Conservation (phyloP, 2,329 filamentous ascomycete genomes). For the Sporothrix curviconia region DNA sequence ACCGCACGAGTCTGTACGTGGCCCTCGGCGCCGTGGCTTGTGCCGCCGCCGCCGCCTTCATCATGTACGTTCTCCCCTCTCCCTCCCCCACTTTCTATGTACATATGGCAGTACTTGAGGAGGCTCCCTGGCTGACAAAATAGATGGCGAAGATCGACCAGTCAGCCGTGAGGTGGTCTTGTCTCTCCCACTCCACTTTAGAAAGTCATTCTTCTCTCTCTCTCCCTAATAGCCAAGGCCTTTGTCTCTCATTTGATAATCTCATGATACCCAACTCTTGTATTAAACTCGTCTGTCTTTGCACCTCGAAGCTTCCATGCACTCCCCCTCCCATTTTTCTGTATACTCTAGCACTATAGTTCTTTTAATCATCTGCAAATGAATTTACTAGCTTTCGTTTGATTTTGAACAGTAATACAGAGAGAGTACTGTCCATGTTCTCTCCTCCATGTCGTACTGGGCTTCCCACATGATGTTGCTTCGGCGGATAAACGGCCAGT, state of each 20-base stretch:
- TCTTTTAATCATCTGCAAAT: too few relatives aligned
- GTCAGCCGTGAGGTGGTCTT: slow-evolving; percentile 1
- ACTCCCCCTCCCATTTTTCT: too few relatives aligned
- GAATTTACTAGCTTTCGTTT: too few relatives aligned
- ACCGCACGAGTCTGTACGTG: slow-evolving; percentile 79
- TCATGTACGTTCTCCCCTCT: slow-evolving; percentile 60
- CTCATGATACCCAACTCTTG: slow-evolving; percentile 3
- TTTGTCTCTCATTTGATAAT: neutral
- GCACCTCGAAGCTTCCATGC: too few relatives aligned
- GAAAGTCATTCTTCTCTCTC: neutral
- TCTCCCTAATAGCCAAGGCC: slow-evolving; percentile 14
- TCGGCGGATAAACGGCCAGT: slow-evolving; percentile 4
- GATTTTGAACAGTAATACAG: too few relatives aligned
- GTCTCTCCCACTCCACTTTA: neutral
- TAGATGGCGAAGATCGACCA: slow-evolving; percentile 20
- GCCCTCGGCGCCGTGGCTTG: slow-evolving; percentile 68
- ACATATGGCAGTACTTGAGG: too few relatives aligned
- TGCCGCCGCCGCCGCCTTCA: slow-evolving; percentile 55
- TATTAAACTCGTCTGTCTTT: too few relatives aligned
- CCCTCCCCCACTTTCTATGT: neutral
- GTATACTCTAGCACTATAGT: too few relatives aligned
- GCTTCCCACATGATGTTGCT: too few relatives aligned
- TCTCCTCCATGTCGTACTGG: neutral
- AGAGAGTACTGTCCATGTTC: neutral
- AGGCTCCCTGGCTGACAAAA: neutral